phyloP scores from a whole-genome alignment of 805 yeast genomes.

The Starmerella roubikii region DNA sequence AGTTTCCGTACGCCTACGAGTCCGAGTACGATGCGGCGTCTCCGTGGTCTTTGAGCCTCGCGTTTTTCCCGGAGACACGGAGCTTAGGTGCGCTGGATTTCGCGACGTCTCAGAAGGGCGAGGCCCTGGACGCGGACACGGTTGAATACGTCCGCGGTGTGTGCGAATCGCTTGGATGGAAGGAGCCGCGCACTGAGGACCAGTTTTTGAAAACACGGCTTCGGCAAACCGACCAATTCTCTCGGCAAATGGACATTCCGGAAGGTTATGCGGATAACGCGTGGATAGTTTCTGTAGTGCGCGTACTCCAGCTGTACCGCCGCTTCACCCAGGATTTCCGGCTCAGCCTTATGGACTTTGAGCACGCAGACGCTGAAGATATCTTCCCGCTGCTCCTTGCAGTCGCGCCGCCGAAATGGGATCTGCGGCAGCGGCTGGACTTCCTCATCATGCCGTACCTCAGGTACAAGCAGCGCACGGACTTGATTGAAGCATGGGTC shows the following conservation, averaged over 20 bases:
- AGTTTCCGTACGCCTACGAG: conserved; percentile 8
- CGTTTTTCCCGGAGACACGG: conserved; percentile 24
- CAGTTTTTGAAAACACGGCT: conserved; percentile 23
- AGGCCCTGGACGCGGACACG: conserved; percentile 3
- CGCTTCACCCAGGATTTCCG: conserved; percentile 1
- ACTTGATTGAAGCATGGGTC: conserved; percentile 15
- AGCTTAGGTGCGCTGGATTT: conserved; percentile 8
- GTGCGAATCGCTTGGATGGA: conserved; percentile 18
- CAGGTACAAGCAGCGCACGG: conserved; percentile 15
- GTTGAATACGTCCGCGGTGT: conserved; percentile 12
- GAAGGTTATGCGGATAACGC: conserved; percentile 9
- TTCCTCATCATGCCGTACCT: conserved; percentile 23
- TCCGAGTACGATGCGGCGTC: conserved; percentile 18
- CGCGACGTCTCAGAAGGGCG: not conserved
- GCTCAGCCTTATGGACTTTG: conserved; percentile 16
- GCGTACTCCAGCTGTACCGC: conserved; percentile 21
- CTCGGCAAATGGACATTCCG: conserved; percentile 13
- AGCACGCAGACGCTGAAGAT: conserved; percentile 6
- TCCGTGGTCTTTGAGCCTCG: conserved; percentile 23
- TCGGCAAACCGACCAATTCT: conserved; percentile 21
- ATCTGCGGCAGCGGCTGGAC: conserved; percentile 17
- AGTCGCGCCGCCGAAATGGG: conserved; percentile 14
- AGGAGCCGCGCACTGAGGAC: conserved; percentile 2
- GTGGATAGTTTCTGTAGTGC: conserved; percentile 25
- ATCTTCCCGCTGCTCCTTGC: conserved; percentile 15